Evolutionary conservation across 257 asterid species (phyloP).

Genomic region (Echites panduratus): DNA sequence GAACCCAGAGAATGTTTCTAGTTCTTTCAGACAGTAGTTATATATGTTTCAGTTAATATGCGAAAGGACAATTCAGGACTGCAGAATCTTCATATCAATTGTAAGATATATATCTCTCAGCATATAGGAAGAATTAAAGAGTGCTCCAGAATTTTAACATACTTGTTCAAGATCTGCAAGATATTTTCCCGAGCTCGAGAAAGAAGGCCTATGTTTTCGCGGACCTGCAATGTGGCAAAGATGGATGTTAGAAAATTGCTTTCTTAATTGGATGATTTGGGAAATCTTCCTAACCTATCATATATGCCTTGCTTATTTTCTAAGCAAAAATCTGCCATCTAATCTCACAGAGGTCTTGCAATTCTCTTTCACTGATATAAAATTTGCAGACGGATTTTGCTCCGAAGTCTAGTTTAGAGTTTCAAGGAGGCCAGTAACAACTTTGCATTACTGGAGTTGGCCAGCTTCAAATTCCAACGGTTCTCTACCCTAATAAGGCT

Average conservation of each 20-base stretch:
- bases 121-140: background rate
- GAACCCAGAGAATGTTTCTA: background rate
- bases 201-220: conserved; percentile 64
- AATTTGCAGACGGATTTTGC: background rate
- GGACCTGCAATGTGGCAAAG: conserved; percentile 39
- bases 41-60: no score
- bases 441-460: background rate
- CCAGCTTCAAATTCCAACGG: background rate
- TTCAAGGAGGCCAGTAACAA: background rate
- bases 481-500: background rate
- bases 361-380: background rate
- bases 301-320: no score
- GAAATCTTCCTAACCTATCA: background rate
- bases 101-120: background rate
- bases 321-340: no score
- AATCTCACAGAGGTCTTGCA: background rate
- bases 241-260: background rate
- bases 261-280: background rate
- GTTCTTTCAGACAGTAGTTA: no score
- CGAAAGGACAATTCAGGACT: background rate
- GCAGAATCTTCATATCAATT: background rate
- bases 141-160: conserved; percentile 13
- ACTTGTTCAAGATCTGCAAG: conserved; percentile 56
- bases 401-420: background rate
- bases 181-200: conserved; percentile 79